Conservation (phyloP, 2,329 filamentous ascomycete genomes). For the Dactylella cylindrospora region DNA sequence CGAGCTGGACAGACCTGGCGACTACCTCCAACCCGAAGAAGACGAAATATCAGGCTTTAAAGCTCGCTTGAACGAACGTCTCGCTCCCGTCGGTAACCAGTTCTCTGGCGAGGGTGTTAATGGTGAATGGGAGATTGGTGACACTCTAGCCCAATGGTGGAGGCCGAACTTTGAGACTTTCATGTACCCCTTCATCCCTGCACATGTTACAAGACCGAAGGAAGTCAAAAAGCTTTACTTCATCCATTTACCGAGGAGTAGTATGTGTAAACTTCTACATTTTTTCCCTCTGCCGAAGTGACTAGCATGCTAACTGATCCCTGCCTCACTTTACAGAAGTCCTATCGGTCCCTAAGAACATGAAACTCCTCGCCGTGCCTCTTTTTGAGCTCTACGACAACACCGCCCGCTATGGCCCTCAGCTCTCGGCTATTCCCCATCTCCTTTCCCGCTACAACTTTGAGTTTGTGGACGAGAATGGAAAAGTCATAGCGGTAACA, state of each 20-base stretch:
- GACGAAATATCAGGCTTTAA: slow-evolving; percentile 97
- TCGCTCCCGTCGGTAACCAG: slow-evolving; percentile 84
- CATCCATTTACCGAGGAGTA: slow-evolving; percentile 87
- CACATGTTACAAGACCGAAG: slow-evolving; percentile 93
- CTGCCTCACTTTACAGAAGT: slow-evolving; percentile 70
- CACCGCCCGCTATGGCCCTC: slow-evolving; percentile 88
- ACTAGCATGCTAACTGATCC: background rate
- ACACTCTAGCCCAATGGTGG: slow-evolving; percentile 98
- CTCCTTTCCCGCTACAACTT: slow-evolving; percentile 94
- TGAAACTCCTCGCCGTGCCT: slow-evolving; percentile 96
- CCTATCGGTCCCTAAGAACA: slow-evolving; percentile 96
- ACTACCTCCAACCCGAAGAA: slow-evolving; percentile 86
- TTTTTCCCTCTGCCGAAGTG: background rate
- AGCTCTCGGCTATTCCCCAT: slow-evolving; percentile 94
- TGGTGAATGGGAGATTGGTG: slow-evolving; percentile 90
- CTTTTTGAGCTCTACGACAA: slow-evolving; percentile 99
- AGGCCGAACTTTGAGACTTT: slow-evolving; percentile 98
- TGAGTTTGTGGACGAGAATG: slow-evolving; percentile 92
- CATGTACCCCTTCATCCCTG: slow-evolving; percentile 98
- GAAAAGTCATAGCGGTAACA: slow-evolving; percentile 80
- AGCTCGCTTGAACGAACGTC: slow-evolving; percentile 81
- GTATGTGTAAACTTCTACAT: slow-evolving; percentile 61
- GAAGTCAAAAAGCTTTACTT: slow-evolving; percentile 99
- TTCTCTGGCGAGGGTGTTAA: slow-evolving; percentile 82
- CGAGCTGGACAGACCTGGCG: slow-evolving; percentile 67